Conservation (phyloP, 2,329 filamentous ascomycete species). For the Phoma sp. region DNA sequence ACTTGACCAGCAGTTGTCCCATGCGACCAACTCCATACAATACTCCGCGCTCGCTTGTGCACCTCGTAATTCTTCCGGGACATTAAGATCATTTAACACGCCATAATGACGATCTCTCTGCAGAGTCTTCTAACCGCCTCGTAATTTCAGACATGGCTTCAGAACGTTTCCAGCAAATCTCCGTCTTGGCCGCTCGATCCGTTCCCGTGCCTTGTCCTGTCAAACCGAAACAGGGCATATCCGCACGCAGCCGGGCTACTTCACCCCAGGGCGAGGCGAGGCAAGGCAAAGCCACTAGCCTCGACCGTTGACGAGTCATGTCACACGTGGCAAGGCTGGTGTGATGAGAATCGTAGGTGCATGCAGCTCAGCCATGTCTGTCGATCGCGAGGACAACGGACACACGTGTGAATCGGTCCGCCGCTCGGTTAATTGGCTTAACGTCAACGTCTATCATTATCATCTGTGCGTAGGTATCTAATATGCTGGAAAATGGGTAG, state of each 20-base stretch:
- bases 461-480: slow-evolving; percentile 1
- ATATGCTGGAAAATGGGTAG: not conserved
- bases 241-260: slow-evolving; percentile 1
- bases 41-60: not conserved
- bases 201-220: slow-evolving; percentile 2
- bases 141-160: not conserved
- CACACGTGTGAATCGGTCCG: slow-evolving; percentile 12
- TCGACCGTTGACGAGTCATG: slow-evolving; percentile 10
- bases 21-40: not conserved
- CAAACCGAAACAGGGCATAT: slow-evolving; percentile 2
- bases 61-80: slow-evolving; percentile 12
- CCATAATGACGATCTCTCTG: not conserved
- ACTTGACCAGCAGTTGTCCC: not conserved
- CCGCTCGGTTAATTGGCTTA: not conserved
- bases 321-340: not conserved
- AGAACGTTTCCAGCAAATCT: slow-evolving; percentile 10
- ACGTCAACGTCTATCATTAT: slow-evolving; percentile 10
- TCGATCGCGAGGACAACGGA: not conserved
- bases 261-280: not conserved
- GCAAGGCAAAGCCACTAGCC: not conserved
- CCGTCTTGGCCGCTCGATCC: slow-evolving; percentile 5
- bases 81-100: not conserved
- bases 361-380: not conserved
- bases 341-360: slow-evolving; percentile 2
- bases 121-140: not conserved